Evolutionary conservation across 176 grass and related monocot species (phyloP).

Genomic region (Zoysia pacifica): DNA sequence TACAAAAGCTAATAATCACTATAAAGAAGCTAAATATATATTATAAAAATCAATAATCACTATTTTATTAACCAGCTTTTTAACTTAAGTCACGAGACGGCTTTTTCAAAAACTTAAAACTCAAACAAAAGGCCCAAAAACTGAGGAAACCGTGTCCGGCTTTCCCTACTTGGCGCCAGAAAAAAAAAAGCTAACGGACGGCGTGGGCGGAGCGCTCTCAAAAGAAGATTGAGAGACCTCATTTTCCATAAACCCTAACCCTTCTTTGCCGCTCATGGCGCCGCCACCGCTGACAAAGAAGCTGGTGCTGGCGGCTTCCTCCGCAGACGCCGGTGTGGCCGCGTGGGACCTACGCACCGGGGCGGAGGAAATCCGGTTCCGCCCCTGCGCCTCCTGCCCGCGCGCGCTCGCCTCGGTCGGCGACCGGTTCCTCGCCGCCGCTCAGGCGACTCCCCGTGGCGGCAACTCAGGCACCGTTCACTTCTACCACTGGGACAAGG

Average conservation of each 20-base stretch:
- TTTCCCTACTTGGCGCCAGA: no score
- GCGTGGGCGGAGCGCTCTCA: no score
- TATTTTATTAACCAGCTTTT: no score
- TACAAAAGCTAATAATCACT: no score
- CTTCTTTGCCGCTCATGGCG: conserved; percentile 13
- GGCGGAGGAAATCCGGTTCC: conserved; percentile 53
- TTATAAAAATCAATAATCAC: no score
- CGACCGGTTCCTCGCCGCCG: conserved; percentile 65
- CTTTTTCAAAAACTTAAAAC: no score
- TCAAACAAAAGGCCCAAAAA: no score
- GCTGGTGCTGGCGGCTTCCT: conserved; percentile 63
- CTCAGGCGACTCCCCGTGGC: conserved; percentile 48
- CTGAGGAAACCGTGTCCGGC: no score
- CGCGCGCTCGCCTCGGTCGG: conserved; percentile 54
- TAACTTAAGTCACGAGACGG: no score
- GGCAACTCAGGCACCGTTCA: conserved; percentile 57
- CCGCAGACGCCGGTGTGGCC: conserved; percentile 56
- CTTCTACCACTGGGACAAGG: conserved; percentile 90
- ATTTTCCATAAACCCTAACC: not conserved
- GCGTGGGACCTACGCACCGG: conserved; percentile 67
- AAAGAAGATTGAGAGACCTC: no score
- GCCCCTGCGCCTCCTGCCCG: conserved; percentile 53
- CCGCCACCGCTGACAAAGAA: conserved; percentile 38
- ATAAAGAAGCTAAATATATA: no score
- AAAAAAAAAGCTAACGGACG: no score